Base-by-base conservation (phyloP, 2,329 filamentous ascomycete genomes). In the Biscogniauxia sp. region DNA sequence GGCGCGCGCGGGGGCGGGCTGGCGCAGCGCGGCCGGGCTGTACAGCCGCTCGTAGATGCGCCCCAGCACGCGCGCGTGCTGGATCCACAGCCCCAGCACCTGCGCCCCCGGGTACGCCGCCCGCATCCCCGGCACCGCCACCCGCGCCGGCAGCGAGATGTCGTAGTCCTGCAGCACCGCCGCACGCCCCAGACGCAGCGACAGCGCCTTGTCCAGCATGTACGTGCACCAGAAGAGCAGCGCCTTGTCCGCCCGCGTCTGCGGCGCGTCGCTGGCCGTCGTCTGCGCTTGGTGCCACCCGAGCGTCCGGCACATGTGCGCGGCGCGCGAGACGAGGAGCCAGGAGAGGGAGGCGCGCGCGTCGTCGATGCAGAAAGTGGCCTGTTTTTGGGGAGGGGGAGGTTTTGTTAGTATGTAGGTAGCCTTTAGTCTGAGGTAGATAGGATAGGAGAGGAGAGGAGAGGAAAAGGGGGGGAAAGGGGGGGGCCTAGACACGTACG, bases 211-310 rank as follows among this genome's bases (percentile, higher is more conserved):
- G 61, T 87, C 81, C 17, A 86, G 72, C 53, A 82, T 79, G 64
- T 87, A 88, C 0, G 82, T 72, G 45, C 75, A 78, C 85, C 85
- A 88, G 67, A 88, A 88, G 8, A 87, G 67, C 1, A 77, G 65
- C 1, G 70, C 74, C 64, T 77, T 77, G 68, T 72, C 65, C 1
- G 70, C 64, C 17, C 69, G 68, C 51, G 68, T 70, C 8, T 69
- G 66, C 0, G 69, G 63, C 20, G 60, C 62, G 60, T 69, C 69
- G 55, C 69, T 61, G 32, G 63, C 68, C 65, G 63, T 73, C 26
- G 69, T 68, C 9, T 70, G 64, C 51, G 67, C 64, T 45, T 74
- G 72, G 54, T 74, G 72, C 20, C 73, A 68, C 15, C 72, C 72
- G 0, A 74, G 64, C 1, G 69, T 69, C 45, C 72, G 68, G 54